phyloP scores from a whole-genome alignment of 768 basidiomycete species.

The Suillus sp. region DNA sequence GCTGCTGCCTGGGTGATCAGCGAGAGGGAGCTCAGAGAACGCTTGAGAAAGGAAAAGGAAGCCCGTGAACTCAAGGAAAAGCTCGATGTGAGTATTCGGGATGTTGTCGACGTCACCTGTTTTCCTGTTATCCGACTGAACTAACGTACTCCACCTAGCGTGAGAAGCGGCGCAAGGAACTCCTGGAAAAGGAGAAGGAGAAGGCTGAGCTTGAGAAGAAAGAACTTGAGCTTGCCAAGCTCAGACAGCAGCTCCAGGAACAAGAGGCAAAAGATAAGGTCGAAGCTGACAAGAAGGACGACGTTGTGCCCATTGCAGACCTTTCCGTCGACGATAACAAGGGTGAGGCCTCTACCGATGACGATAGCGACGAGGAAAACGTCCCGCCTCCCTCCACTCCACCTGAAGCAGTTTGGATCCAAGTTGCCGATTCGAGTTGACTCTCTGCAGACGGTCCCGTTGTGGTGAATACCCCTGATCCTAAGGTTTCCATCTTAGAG shows the following conservation, averaged over 20 bases:
- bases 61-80: slow-evolving; percentile 68
- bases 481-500: slow-evolving; percentile 28
- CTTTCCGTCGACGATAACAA: slow-evolving; percentile 27
- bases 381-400: slow-evolving; percentile 35
- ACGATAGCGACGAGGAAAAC: slow-evolving; percentile 47
- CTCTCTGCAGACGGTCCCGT: slow-evolving; percentile 25
- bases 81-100: slow-evolving; percentile 53
- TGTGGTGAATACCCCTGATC: slow-evolving; percentile 21
- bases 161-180: slow-evolving; percentile 47
- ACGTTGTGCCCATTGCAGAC: slow-evolving; percentile 16
- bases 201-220: slow-evolving; percentile 69
- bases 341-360: slow-evolving; percentile 37
- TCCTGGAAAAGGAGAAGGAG: slow-evolving; percentile 51
- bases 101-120: slow-evolving; percentile 16
- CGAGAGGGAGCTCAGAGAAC: slow-evolving; percentile 76
- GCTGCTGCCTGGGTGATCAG: slow-evolving; percentile 71
- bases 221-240: slow-evolving; percentile 56
- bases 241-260: slow-evolving; percentile 52
- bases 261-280: slow-evolving; percentile 54
- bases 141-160: slow-evolving; percentile 32
- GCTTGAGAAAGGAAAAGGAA: slow-evolving; percentile 73
- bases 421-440: slow-evolving; percentile 33
- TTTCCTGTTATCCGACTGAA: slow-evolving; percentile 10
- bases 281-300: slow-evolving; percentile 47
- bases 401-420: slow-evolving; percentile 33